Evolutionary conservation across 129 eudicot genomes (phyloP).

Genomic region (Chrysanthemum makinoi): DNA sequence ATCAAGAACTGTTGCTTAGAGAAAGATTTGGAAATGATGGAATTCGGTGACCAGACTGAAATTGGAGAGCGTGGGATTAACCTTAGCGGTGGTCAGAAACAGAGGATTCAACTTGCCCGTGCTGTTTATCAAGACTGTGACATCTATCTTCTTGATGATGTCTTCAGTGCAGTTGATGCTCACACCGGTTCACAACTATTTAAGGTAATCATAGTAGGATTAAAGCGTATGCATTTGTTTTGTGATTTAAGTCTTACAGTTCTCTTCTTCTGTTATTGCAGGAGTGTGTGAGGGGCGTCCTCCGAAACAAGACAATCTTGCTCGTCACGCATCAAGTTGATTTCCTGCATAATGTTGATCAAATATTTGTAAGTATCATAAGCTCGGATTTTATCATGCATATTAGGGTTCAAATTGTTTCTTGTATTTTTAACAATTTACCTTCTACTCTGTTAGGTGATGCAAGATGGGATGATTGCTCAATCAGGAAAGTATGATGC

Average conservation of each 20-base stretch:
- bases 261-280: constrained; percentile 13
- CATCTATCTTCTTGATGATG: constrained; percentile 58
- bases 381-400: neutral
- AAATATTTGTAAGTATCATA: constrained; percentile 37
- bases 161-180: constrained; percentile 60
- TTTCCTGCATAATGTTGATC: constrained; percentile 53
- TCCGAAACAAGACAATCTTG: constrained; percentile 45
- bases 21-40: constrained; percentile 92
- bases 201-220: constrained; percentile 29
- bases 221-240: neutral
- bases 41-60: constrained; percentile 77
- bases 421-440: neutral
- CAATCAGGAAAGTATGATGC: constrained; percentile 69
- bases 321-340: constrained; percentile 71
- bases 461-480: constrained; percentile 77
- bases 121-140: constrained; percentile 60
- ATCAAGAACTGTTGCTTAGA: constrained; percentile 71
- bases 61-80: constrained; percentile 60
- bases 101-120: constrained; percentile 53
- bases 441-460: constrained; percentile 41
- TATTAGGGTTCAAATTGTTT: neutral
- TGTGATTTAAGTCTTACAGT: neutral
- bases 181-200: constrained; percentile 54
- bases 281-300: constrained; percentile 55
- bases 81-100: constrained; percentile 62